Percentiles rank a stretch among this genome's conserved stretches.
Evolutionary conservation across 495 filamentous ascomycete genomes (phyloP).

Genomic region (Neurospora tetrasperma): DNA sequence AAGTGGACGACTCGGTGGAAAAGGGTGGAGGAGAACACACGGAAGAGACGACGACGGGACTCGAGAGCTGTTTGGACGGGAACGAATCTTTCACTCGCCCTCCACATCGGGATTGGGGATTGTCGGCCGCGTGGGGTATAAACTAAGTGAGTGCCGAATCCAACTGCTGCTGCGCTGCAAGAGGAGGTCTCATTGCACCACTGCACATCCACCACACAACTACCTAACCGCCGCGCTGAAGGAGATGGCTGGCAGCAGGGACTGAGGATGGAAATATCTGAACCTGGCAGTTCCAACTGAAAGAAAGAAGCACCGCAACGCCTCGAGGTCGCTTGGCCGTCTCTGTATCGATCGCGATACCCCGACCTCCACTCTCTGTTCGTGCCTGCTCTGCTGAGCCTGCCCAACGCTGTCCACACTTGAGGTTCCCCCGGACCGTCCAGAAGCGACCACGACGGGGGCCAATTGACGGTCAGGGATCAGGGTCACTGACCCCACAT

Average conservation of each 20-base stretch:
- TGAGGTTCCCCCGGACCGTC: not conserved
- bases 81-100: not conserved
- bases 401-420: too few species aligned
- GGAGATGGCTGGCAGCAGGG: not conserved
- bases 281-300: not conserved
- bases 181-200: not conserved
- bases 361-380: too few species aligned
- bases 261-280: not conserved
- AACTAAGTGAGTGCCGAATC: not conserved
- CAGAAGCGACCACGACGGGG: not conserved
- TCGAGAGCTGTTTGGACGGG: not conserved
- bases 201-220: not conserved
- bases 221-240: not conserved
- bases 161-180: not conserved
- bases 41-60: not conserved
- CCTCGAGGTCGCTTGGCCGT: not conserved
- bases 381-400: too few species aligned
- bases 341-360: too few species aligned
- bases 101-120: not conserved
- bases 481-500: not conserved
- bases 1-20: not conserved
- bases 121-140: not conserved
- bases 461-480: not conserved
- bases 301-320: not conserved
- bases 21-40: not conserved